Base-by-base conservation (phyloP, 2,329 filamentous ascomycete species). In the Penicillium hordei region DNA sequence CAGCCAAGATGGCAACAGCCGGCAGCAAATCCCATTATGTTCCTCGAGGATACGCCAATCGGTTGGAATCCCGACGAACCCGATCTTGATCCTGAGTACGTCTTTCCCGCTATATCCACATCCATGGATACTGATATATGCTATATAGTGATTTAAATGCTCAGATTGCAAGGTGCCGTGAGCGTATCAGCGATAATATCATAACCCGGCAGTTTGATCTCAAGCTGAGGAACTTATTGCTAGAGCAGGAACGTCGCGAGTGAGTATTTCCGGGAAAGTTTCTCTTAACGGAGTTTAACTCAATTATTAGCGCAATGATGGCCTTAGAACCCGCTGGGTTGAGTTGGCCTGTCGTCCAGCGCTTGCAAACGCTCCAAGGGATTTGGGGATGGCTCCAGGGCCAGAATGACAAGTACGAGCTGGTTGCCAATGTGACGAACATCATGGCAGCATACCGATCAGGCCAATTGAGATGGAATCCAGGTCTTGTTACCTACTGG, bases 401-500 rank as follows among this genome's bases (percentile, higher is more conserved):
- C 10, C 4, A 19, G 7, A 10, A 38, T 23, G 42, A 53, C 12
- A 2, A 45, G 31, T 25, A 9, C 5, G 31, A 34, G 0, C 44
- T 36, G 10, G 13, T 38, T 21, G 13, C 7, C 1, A 58, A 55
- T 42, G 43, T 49, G 31, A 21, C 34, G n/a, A 33, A 31, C 15
- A 27, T 58, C n/a, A 45, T 58, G 6, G 13, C 27, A 19, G 50
- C 50, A 9, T 58, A 58, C 12, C n/a, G 25, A 8, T 25, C 31
- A 2, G 19, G 29, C 2, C 17, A 33, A 12, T 33, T 58, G 10
- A 19, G 29, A 1, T 58, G 44, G 38, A 54, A 15, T 19, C 25
- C 38, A 4, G 38, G 29, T 2, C 50, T 58, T 27, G 51, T 55
- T 15, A 58, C 55, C 21, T 58, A 58, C 21, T 55, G 50, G 55